A percentile compares a stretch with the other conserved stretches of the same genome.
Evolutionary conservation across 2,329 filamentous ascomycete species (phyloP).

Genomic region (Dryadomyces quercivorus): DNA sequence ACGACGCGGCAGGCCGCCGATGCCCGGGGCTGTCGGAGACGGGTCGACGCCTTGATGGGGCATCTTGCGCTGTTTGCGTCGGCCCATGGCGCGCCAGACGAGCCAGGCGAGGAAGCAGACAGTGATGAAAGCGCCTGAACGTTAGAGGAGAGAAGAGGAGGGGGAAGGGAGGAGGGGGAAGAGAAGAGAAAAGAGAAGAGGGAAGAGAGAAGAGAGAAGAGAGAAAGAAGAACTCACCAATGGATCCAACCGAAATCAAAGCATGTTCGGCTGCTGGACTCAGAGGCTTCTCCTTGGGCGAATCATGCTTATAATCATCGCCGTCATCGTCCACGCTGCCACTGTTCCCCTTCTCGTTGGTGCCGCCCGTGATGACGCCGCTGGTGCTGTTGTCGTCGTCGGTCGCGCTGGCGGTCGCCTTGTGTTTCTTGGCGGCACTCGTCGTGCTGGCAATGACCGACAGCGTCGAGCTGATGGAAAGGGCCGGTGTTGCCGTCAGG

Average conservation of each 20-base stretch:
- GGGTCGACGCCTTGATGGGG: neutral
- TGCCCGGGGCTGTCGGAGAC: neutral
- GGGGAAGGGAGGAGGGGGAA: neutral
- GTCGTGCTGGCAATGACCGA: no score
- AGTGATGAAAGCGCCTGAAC: slow-evolving; percentile 30
- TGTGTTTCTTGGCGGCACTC: no score
- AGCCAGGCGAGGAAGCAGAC: slow-evolving; percentile 33
- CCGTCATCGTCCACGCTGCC: slow-evolving; percentile 3
- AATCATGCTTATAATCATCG: neutral
- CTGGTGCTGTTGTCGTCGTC: neutral
- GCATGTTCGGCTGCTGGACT: slow-evolving; percentile 13
- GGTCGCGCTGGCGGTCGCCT: neutral
- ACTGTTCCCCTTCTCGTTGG: neutral
- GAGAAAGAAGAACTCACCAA: slow-evolving; percentile 16
- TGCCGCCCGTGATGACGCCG: neutral
- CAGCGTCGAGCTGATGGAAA: neutral
- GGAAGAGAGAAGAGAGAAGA: neutral
- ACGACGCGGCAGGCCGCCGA: slow-evolving; percentile 2
- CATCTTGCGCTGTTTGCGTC: slow-evolving; percentile 16
- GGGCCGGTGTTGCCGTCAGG: neutral
- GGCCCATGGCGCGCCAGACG: slow-evolving; percentile 26
- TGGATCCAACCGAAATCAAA: slow-evolving; percentile 22
- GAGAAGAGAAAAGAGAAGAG: neutral
- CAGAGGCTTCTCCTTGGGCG: no score
- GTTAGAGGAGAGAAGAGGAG: neutral